Evolutionary conservation across 1,139 yeast genomes (phyloP).

Genomic region (Candida albicans): DNA sequence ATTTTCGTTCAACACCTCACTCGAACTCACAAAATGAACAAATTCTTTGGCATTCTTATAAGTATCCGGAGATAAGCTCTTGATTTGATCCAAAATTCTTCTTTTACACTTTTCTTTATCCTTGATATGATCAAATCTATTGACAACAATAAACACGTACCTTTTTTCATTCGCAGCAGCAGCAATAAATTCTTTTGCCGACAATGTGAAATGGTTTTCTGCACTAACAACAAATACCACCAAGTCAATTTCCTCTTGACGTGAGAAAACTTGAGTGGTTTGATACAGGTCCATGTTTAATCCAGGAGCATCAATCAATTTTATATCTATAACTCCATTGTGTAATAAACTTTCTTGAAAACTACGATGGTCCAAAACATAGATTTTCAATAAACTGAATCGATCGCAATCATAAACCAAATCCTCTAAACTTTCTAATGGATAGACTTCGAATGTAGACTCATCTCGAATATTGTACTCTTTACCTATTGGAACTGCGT

Average conservation of each 20-base stretch:
- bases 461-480: slow-evolving; percentile 62
- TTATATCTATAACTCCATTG: slow-evolving; percentile 91
- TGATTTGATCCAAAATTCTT: slow-evolving; percentile 83
- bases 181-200: slow-evolving; percentile 91
- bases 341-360: slow-evolving; percentile 69
- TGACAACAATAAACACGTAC: slow-evolving; percentile 89
- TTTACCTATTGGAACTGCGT: slow-evolving; percentile 67
- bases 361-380: slow-evolving; percentile 74
- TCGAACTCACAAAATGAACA: slow-evolving; percentile 89
- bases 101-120: slow-evolving; percentile 78
- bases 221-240: slow-evolving; percentile 96
- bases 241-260: slow-evolving; percentile 96
- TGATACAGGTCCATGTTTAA: slow-evolving; percentile 89
- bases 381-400: slow-evolving; percentile 74
- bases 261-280: slow-evolving; percentile 91
- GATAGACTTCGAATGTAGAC: slow-evolving; percentile 60
- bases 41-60: slow-evolving; percentile 83
- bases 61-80: slow-evolving; percentile 84
- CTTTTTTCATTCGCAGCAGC: slow-evolving; percentile 92
- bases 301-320: slow-evolving; percentile 96
- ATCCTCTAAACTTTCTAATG: slow-evolving; percentile 57
- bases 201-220: slow-evolving; percentile 90
- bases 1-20: slow-evolving; percentile 36
- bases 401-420: slow-evolving; percentile 75
- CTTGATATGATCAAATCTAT: slow-evolving; percentile 80